Evolutionary conservation across 2,329 filamentous ascomycete genomes (phyloP), one percentile per base, ranked within the genome.

Genomic region (Colletotrichum falcatum): DNA sequence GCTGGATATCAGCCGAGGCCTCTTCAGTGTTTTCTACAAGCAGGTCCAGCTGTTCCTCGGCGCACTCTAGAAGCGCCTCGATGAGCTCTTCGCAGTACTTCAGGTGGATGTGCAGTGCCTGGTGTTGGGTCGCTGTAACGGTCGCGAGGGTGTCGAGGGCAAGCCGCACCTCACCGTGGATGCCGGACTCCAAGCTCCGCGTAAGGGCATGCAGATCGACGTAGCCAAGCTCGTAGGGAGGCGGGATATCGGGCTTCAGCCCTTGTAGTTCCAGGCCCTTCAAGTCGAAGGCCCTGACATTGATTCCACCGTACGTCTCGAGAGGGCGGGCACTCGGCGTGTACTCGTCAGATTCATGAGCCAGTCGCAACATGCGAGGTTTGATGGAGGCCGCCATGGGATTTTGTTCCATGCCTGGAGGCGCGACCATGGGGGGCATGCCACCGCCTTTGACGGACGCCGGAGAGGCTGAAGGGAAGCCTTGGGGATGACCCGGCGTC

Each of bases 191-290:
- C 46, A 99, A 84, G 76, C 94, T 94, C 84, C 94, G 92, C 0
- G 92, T 97, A 49, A 99, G 86, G 26, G 95, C 94, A 74, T 95
- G 92, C 35, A 98, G 91, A 77, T 99, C 95, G 73, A 98, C 93
- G 26, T 94, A 88, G 11, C 95, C 96, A 62, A 98, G 86, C 75
- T 98, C 95, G 28, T 87, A 84, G 23, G 94, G 86, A 2, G 86
- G 83, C 0, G 96, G 95, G 46, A 94, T 86, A 66, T 93, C 91
- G 0, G 95, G 94, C 76, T 91, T 93, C 75, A 90, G 85, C 54
- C 86, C 85, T 60, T 90, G 84, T 46, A 97, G 85, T 56, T 93
- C 89, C 42, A 87, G 85, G 6, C 92, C 91, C 60, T 94, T 79
- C 60, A 88, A 87, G 65, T 85, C 85, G 28, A 93, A 83, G 6